These are phyloP conservation scores for Lactarius indigo DNA, from an alignment of 768 basidiomycete species.

Conservation along the genomic window DNA sequence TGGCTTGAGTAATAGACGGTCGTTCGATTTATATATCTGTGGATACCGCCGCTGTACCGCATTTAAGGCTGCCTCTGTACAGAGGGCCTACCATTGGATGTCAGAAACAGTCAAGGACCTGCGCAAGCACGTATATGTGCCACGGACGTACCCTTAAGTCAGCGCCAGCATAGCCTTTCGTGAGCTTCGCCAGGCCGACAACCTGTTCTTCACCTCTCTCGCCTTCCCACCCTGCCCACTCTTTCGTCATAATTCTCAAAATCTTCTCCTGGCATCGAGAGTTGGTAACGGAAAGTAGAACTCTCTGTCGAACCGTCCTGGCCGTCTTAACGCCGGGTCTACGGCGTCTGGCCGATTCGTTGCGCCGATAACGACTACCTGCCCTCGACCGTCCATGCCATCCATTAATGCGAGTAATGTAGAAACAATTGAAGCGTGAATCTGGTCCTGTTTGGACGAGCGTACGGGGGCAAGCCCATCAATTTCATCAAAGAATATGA, in stretches of 20 bases:
- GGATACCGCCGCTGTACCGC: constrained; percentile 95
- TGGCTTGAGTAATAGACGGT: constrained; percentile 79
- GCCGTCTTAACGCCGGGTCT: constrained; percentile 90
- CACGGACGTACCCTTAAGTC: constrained; percentile 75
- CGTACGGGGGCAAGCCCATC: constrained; percentile 97
- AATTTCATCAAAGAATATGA: constrained; percentile 99
- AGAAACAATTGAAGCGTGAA: constrained; percentile 96
- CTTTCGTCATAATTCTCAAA: constrained; percentile 81
- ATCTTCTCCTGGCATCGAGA: constrained; percentile 85
- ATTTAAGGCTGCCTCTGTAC: constrained; percentile 95
- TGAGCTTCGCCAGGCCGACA: constrained; percentile 76
- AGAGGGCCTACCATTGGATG: constrained; percentile 64
- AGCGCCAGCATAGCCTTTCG: constrained; percentile 97
- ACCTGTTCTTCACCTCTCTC: constrained; percentile 46
- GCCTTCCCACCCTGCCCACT: constrained; percentile 82
- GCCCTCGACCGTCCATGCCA: constrained; percentile 97
- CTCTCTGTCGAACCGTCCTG: constrained; percentile 95
- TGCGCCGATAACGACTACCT: constrained; percentile 96
- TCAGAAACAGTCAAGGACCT: constrained; percentile 29
- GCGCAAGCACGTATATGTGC: constrained; percentile 10
- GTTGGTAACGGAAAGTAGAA: constrained; percentile 95
- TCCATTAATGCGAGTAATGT: constrained; percentile 97
- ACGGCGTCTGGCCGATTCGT: constrained; percentile 98
- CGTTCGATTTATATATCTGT: constrained; percentile 91
- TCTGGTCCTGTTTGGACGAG: constrained; percentile 98